Percentiles rank a stretch among this genome's conserved stretches.
Conservation (phyloP, 495 filamentous ascomycete genomes). For the Poronia punctata region DNA sequence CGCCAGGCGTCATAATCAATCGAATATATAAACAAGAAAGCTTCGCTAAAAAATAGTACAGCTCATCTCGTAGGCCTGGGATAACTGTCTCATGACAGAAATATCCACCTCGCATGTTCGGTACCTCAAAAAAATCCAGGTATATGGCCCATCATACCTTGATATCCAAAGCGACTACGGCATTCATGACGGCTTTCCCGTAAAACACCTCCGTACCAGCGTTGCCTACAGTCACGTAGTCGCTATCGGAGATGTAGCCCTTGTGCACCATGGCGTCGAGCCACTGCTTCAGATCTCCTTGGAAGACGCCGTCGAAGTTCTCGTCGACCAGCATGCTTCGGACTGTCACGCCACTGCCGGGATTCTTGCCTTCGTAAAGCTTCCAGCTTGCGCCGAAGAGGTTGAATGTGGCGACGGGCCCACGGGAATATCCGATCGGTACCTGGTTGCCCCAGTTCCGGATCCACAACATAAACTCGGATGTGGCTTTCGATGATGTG, state of each 20-base stretch:
- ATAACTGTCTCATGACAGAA: too few species aligned
- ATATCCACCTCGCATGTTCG: too few species aligned
- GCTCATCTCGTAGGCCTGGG: too few species aligned
- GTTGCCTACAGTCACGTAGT: constrained; percentile 33
- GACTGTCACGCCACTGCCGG: constrained; percentile 30
- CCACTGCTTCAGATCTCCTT: constrained; percentile 35
- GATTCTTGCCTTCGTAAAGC: constrained; percentile 30
- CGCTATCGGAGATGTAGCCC: constrained; percentile 19
- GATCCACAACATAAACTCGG: constrained; percentile 38
- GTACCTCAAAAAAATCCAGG: too few species aligned
- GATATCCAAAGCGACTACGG: constrained; percentile 26
- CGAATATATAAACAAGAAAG: too few species aligned
- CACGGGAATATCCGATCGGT: constrained; percentile 29
- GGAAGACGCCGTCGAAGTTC: constrained; percentile 30
- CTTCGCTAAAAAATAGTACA: too few species aligned
- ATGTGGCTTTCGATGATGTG: constrained; percentile 22
- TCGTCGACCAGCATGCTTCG: constrained; percentile 27
- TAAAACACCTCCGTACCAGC: constrained; percentile 36
- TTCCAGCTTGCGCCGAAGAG: constrained; percentile 34
- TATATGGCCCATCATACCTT: too few species aligned
- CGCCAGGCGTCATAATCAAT: too few species aligned
- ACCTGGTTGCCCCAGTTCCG: constrained; percentile 32
- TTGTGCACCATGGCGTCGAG: constrained; percentile 24
- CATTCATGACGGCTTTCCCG: constrained; percentile 25
- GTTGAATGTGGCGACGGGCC: constrained; percentile 22